These are phyloP conservation scores for Geranium rotundifolium DNA, from an alignment of 345 rosid species.

Conservation along the genomic window DNA sequence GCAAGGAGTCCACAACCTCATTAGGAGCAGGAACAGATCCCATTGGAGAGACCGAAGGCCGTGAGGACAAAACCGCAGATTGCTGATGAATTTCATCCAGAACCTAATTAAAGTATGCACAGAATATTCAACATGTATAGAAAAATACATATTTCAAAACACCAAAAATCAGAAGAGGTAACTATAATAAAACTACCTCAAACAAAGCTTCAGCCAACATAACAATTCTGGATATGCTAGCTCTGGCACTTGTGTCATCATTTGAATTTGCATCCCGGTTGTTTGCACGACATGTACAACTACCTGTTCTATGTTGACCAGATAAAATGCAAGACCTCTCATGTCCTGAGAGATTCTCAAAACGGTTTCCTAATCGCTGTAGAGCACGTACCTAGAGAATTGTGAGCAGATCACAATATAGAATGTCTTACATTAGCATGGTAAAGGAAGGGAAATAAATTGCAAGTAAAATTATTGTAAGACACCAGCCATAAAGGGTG, in stretches of 20 bases:
- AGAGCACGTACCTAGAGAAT: conserved; percentile 73
- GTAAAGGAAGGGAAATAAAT: background rate
- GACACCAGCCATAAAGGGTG: background rate
- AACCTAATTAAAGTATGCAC: conserved; percentile 43
- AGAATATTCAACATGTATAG: conserved; percentile 21
- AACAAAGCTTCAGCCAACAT: conserved; percentile 97
- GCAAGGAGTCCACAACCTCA: conserved; percentile 80
- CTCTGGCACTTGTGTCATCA: conserved; percentile 67
- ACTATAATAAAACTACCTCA: conserved; percentile 43
- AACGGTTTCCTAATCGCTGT: conserved; percentile 84
- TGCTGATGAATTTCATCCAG: conserved; percentile 99
- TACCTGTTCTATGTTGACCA: conserved; percentile 75
- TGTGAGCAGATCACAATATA: background rate
- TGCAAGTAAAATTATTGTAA: background rate
- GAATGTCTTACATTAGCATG: background rate
- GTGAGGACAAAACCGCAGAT: conserved; percentile 85
- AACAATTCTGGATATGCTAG: conserved; percentile 94
- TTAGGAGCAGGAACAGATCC: conserved; percentile 95
- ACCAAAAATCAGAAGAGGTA: background rate
- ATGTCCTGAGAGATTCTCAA: conserved; percentile 77
- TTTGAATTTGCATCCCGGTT: conserved; percentile 43
- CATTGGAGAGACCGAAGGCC: conserved; percentile 70
- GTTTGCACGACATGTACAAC: conserved; percentile 59
- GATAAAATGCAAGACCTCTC: conserved; percentile 84
- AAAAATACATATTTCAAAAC: conserved; percentile 1